These are phyloP conservation scores for Thalassiosira livingstoniorum DNA, from an alignment of 352 stramenopile genomes.

Conservation along the genomic window DNA sequence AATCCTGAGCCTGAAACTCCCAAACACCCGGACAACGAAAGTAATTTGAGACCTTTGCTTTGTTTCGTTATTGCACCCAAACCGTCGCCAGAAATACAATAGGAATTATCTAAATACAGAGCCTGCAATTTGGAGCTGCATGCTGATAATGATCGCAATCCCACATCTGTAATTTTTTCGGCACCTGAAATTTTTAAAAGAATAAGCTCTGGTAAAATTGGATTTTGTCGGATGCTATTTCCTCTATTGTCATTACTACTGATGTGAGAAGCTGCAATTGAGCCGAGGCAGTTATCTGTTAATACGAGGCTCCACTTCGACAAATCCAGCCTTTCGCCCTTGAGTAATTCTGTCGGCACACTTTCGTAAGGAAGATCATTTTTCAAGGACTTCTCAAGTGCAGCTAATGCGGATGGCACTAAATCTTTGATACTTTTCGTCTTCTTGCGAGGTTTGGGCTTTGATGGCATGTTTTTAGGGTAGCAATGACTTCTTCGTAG, in stretches of 20 bases:
- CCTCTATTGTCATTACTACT: neutral
- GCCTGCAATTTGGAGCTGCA: constrained; percentile 38
- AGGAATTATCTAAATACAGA: constrained; percentile 60
- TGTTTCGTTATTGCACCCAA: constrained; percentile 66
- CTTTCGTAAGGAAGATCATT: constrained; percentile 47
- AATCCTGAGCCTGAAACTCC: constrained; percentile 70
- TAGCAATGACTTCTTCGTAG: no score
- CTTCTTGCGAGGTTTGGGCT: no score
- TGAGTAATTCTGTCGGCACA: constrained; percentile 38
- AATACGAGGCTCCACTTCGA: constrained; percentile 60
- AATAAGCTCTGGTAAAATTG: neutral
- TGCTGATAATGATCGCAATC: constrained; percentile 39
- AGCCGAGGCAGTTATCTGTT: constrained; percentile 53
- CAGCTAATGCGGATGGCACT: constrained; percentile 28
- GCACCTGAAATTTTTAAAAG: constrained; percentile 54
- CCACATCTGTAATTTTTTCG: constrained; percentile 62
- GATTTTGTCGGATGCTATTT: neutral
- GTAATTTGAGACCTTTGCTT: constrained; percentile 61
- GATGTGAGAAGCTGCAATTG: constrained; percentile 26
- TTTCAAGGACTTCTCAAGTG: constrained; percentile 26
- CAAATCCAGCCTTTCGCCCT: constrained; percentile 38
- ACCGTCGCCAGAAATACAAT: constrained; percentile 66
- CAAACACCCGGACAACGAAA: constrained; percentile 75
- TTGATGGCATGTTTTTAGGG: no score
- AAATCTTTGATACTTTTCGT: constrained; percentile 14